Conservation (phyloP, 2,329 filamentous ascomycete species). For the Plenodomus lindquistii region DNA sequence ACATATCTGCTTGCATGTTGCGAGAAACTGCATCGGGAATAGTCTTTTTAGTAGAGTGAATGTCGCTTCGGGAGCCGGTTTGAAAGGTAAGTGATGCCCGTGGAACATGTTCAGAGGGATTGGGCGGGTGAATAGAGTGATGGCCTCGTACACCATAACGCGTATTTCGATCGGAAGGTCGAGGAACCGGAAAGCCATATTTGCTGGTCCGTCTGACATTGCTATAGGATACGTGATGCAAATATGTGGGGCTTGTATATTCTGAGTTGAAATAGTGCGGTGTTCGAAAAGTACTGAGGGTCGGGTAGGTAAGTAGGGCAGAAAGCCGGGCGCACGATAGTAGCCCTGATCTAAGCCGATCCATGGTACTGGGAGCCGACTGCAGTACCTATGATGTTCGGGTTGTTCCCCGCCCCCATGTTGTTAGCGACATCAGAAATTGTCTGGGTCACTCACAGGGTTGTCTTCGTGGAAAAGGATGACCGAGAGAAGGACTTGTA, state of each 20-base stretch:
- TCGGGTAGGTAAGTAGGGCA: too few relatives aligned
- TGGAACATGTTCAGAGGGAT: background rate
- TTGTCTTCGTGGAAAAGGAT: too few relatives aligned
- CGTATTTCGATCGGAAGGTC: conserved; percentile 5
- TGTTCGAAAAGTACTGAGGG: background rate
- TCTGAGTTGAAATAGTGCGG: background rate
- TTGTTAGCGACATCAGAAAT: too few relatives aligned
- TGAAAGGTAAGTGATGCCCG: background rate
- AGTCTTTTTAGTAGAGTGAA: background rate
- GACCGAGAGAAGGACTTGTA: background rate
- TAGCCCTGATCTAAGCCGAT: too few relatives aligned
- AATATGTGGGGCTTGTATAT: background rate
- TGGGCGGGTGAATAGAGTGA: background rate
- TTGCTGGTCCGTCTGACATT: background rate
- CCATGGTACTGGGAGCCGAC: too few relatives aligned
- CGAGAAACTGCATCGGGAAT: background rate
- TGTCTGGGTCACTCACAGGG: too few relatives aligned
- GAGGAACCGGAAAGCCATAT: conserved; percentile 1
- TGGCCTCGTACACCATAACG: conserved; percentile 5
- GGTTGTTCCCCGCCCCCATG: too few relatives aligned
- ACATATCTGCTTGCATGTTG: background rate
- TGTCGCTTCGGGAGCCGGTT: background rate
- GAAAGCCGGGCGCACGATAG: too few relatives aligned
- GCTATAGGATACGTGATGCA: too few relatives aligned
- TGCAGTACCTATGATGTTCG: too few relatives aligned